Evolutionary conservation across 2,329 filamentous ascomycete genomes (phyloP).

Genomic region (Zasmidium cellare): DNA sequence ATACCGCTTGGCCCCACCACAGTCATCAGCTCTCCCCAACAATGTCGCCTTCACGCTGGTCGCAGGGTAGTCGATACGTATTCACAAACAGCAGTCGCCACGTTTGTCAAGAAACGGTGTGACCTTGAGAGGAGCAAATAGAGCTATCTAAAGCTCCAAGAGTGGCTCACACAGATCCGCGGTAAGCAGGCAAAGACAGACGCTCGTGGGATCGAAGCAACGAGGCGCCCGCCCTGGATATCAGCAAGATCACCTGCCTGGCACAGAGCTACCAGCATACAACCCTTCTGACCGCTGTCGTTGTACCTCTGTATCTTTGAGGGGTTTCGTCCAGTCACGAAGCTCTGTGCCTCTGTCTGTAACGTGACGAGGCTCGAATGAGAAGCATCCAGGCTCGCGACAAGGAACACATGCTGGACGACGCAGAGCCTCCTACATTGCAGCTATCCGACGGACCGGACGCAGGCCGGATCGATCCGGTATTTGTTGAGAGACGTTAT

Average conservation of each 20-base stretch:
- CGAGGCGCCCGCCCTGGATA: neutral
- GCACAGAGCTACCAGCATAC: neutral
- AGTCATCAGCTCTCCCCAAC: neutral
- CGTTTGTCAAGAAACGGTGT: neutral
- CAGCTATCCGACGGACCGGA: neutral
- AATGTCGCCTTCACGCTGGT: neutral
- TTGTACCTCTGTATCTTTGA: slow-evolving; percentile 7
- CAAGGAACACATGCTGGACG: neutral
- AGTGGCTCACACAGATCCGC: neutral
- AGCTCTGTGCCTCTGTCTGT: slow-evolving; percentile 4
- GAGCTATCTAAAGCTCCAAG: neutral
- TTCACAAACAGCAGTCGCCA: neutral
- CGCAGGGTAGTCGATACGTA: neutral
- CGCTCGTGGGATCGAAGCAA: slow-evolving; percentile 1
- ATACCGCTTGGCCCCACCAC: neutral
- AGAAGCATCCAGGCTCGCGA: neutral
- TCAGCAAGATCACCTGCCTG: neutral
- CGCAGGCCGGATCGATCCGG: neutral
- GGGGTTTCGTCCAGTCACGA: slow-evolving; percentile 6
- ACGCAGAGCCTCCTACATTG: neutral
- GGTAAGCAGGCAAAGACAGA: slow-evolving; percentile 4
- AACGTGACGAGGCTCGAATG: slow-evolving; percentile 5
- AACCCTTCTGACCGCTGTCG: slow-evolving; percentile 5
- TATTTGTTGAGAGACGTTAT: neutral
- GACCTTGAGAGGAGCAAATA: neutral